phyloP scores from a whole-genome alignment of 805 yeast genomes.

The Myxozyma monticola region DNA sequence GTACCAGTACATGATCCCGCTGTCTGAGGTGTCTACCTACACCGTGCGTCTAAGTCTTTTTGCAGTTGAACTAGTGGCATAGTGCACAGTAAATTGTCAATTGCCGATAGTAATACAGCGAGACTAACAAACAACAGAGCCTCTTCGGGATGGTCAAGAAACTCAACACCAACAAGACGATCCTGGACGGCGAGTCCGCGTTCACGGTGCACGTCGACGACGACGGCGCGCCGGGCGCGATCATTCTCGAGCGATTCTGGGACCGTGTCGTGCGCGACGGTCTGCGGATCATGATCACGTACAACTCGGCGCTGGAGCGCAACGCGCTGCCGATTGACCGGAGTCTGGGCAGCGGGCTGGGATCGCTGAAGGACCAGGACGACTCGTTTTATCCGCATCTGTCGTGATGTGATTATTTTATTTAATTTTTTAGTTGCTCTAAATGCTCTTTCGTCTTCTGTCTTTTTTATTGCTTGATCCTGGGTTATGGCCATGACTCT shows the following conservation, averaged over 20 bases:
- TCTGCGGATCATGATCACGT: constrained; percentile 19
- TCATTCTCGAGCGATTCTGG: constrained; percentile 32
- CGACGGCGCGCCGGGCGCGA: constrained; percentile 27
- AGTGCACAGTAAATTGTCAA: background rate
- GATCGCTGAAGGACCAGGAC: constrained; percentile 25
- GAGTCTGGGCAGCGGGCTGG: constrained; percentile 23
- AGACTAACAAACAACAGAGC: constrained; percentile 2
- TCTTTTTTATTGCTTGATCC: no score
- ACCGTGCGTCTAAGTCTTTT: constrained; percentile 3
- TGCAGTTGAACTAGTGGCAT: no score
- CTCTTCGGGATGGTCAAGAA: constrained; percentile 25
- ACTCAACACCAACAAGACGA: constrained; percentile 25
- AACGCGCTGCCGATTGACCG: constrained; percentile 27
- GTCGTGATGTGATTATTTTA: no score
- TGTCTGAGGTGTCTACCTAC: constrained; percentile 22
- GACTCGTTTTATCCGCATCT: constrained; percentile 26
- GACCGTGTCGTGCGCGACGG: constrained; percentile 32
- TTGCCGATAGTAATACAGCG: background rate
- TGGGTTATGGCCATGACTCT: no score
- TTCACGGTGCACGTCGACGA: constrained; percentile 30
- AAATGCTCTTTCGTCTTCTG: no score
- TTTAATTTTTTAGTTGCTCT: no score
- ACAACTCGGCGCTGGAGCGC: constrained; percentile 11
- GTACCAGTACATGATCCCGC: constrained; percentile 23
- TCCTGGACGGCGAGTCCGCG: constrained; percentile 26